These are phyloP conservation scores for Trichocladium uniseriatum DNA, from an alignment of 495 filamentous ascomycete genomes.

Conservation along the genomic window DNA sequence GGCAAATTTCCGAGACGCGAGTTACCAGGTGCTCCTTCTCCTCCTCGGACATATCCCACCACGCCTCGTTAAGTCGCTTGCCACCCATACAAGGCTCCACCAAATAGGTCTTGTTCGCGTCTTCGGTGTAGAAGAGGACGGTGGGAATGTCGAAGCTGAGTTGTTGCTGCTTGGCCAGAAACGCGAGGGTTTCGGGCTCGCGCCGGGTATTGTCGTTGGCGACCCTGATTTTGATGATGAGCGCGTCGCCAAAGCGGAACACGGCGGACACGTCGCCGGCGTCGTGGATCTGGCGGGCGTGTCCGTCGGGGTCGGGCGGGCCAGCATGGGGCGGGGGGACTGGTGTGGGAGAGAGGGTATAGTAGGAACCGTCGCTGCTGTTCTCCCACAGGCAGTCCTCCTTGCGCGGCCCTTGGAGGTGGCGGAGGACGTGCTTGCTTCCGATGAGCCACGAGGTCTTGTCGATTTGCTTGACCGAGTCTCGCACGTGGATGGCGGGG, in stretches of 20 bases:
- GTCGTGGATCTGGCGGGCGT: constrained; percentile 6
- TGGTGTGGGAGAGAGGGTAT: not conserved
- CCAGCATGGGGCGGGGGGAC: not conserved
- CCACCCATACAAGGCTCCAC: not conserved
- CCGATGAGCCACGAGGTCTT: not conserved
- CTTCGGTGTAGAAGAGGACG: not conserved
- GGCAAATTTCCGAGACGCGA: not conserved
- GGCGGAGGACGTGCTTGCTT: not conserved
- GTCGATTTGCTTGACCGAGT: constrained; percentile 3
- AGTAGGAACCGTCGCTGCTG: not conserved
- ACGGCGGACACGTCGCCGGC: constrained; percentile 3
- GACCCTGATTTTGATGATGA: constrained; percentile 4
- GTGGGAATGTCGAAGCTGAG: constrained; percentile 3
- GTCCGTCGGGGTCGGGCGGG: not conserved
- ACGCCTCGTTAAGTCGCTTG: constrained; percentile 3
- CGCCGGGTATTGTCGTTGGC: not conserved
- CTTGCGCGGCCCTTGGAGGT: not conserved
- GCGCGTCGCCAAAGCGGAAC: not conserved
- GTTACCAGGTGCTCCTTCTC: not conserved
- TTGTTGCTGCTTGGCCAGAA: not conserved
- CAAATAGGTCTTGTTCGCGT: not conserved
- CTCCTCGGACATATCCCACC: not conserved
- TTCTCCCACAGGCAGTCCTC: not conserved
- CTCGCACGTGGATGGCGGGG: not conserved
- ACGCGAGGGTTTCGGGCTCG: not conserved